Evolutionary conservation across 2,329 filamentous ascomycete species (phyloP).

Genomic region (Fusarium penzigii): DNA sequence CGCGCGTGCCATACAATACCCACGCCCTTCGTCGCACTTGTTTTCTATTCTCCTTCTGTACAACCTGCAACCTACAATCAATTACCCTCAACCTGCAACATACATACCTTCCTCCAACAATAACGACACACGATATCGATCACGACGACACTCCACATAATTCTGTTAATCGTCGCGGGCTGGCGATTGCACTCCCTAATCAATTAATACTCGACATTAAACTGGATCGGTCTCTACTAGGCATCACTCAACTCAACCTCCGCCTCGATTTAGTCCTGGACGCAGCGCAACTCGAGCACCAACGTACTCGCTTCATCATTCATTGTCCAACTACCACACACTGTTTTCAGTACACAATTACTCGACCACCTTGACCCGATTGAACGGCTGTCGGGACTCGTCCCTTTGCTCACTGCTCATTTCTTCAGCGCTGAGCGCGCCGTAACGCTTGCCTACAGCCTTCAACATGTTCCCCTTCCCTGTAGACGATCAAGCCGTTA

Average conservation of each 20-base stretch:
- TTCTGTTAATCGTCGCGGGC: slow-evolving; percentile 28
- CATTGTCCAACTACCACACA: too few species aligned
- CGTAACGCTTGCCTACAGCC: slow-evolving; percentile 16
- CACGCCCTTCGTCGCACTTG: too few species aligned
- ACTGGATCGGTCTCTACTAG: slow-evolving; percentile 6
- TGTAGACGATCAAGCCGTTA: slow-evolving; percentile 37
- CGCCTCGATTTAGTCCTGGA: too few species aligned
- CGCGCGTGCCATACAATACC: too few species aligned
- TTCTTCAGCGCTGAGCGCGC: slow-evolving; percentile 27
- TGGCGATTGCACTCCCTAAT: slow-evolving; percentile 29
- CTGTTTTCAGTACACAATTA: too few species aligned
- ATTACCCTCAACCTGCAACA: too few species aligned
- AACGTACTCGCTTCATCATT: too few species aligned
- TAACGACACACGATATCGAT: slow-evolving; percentile 10
- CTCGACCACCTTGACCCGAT: slow-evolving; percentile 4
- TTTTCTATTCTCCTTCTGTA: too few species aligned
- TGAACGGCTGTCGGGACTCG: slow-evolving; percentile 2
- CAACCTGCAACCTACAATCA: too few species aligned
- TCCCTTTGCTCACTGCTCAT: slow-evolving; percentile 1
- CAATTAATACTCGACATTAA: slow-evolving; percentile 1
- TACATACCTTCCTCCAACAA: slow-evolving; percentile 1
- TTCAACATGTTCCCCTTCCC: slow-evolving; percentile 38
- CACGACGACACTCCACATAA: slow-evolving; percentile 17
- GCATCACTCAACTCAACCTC: not conserved
- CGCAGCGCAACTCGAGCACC: too few species aligned